Conservation (phyloP, 164 flowering plant species). For the Nelumbo lutea region DNA sequence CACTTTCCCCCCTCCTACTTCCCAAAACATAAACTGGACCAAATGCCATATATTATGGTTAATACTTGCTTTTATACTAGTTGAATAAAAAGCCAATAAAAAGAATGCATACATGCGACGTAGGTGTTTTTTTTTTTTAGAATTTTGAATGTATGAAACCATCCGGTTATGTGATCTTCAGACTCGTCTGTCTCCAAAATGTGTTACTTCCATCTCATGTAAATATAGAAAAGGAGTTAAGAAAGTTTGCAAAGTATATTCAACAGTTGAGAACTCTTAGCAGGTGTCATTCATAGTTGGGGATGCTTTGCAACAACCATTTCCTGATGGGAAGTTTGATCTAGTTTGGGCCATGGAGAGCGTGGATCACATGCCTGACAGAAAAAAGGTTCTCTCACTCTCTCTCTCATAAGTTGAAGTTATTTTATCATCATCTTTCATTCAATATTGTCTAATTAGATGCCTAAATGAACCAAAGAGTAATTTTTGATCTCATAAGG, state of each 20-base stretch:
- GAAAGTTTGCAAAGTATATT: not conserved
- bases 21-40: too few species aligned
- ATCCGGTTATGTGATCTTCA: not conserved
- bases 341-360: slow-evolving; percentile 99
- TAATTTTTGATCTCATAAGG: too few species aligned
- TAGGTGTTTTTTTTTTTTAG: too few species aligned
- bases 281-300: slow-evolving; percentile 89
- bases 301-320: slow-evolving; percentile 89
- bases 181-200: not conserved
- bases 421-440: not conserved
- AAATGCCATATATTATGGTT: too few species aligned
- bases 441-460: too few species aligned
- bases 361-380: slow-evolving; percentile 99
- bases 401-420: not conserved
- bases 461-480: too few species aligned
- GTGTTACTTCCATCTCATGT: not conserved
- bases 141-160: not conserved
- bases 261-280: slow-evolving; percentile 9
- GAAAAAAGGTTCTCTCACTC: slow-evolving; percentile 46
- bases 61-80: too few species aligned
- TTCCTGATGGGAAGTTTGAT: slow-evolving; percentile 81
- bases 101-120: too few species aligned
- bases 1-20: too few species aligned
- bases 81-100: too few species aligned
- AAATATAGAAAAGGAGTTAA: not conserved